Base-by-base conservation (phyloP, 1,284 basidiomycete species). In the Austropuccinia psidii region DNA sequence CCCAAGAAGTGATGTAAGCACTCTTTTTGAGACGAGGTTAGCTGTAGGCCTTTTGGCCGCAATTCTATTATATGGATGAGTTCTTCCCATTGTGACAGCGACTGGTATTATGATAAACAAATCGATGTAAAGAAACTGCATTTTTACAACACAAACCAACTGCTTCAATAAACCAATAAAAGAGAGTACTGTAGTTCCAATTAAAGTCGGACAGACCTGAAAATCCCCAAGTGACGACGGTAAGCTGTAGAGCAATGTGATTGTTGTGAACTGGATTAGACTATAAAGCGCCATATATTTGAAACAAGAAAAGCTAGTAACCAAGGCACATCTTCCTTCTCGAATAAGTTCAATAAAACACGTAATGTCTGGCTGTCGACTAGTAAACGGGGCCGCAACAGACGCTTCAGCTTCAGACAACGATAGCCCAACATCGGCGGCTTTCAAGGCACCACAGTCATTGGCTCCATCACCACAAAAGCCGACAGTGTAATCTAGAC, bases 381-480 rank as follows among this genome's bases (percentile, higher is more conserved):
- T 90, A 4, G 96, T 98, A 82, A 99, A 98, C 0, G 96, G 96
- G 11, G 96, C 96, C 2, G 96, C 96, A n/a, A 99, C 95, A 17
- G 91, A 95, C 1, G 96, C 96, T 81, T 99, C 96, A 0, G 96
- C 96, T 81, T 99, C 96, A 0, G 93, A 96, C 17, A 99, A 82
- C 4, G 94, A 98, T 60, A 99, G 87, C 1, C 96, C 96, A 37
- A 99, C 93, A 79, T 99, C 96, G 13, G 96, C 96, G 5, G 96
- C 94, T 82, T 98, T 99, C 77, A 99, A 85, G 24, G 96, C 96
- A 35, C 95, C 93, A 80, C 95, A 98, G 80, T 99, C 96, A 81
- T 99, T 98, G 5, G 96, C 96, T 35, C 96, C 96, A 80, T 99
- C 96, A 47, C 96, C 96, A 79, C 96, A 98, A 89, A 98, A 98